Percentiles rank a stretch among this genome's conserved stretches.
Evolutionary conservation across 805 yeast species (phyloP).

Genomic region (Lachancea lanzarotensis): DNA sequence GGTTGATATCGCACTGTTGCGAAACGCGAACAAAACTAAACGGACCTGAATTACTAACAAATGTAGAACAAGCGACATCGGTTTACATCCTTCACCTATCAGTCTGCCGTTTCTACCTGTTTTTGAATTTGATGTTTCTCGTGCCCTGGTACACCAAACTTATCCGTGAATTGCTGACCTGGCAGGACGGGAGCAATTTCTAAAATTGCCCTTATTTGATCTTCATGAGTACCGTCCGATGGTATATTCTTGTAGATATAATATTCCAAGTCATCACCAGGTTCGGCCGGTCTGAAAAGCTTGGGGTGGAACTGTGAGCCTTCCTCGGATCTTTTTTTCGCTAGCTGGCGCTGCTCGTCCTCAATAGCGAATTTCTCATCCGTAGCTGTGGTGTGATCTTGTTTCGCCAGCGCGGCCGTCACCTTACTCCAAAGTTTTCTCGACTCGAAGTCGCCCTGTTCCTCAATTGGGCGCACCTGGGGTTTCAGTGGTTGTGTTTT

Average conservation of each 20-base stretch:
- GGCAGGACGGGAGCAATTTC: conserved; percentile 75
- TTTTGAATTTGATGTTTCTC: conserved; percentile 39
- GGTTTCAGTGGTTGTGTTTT: conserved; percentile 53
- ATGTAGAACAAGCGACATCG: neutral
- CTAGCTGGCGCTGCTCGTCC: conserved; percentile 69
- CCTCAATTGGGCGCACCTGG: conserved; percentile 64
- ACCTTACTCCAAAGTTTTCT: conserved; percentile 80
- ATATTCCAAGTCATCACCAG: conserved; percentile 51
- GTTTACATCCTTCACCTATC: neutral
- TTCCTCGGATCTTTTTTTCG: conserved; percentile 68
- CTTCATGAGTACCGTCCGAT: conserved; percentile 42
- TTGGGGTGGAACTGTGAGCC: conserved; percentile 79
- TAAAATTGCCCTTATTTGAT: conserved; percentile 49
- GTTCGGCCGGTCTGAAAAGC: conserved; percentile 50
- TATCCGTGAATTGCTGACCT: conserved; percentile 62
- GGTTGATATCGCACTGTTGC: neutral
- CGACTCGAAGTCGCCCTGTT: conserved; percentile 79
- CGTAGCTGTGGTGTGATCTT: conserved; percentile 81
- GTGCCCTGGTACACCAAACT: conserved; percentile 63
- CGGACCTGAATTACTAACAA: neutral
- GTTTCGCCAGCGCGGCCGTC: conserved; percentile 65
- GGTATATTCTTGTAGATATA: conserved; percentile 59
- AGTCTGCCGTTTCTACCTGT: conserved; percentile 3
- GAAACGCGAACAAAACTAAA: neutral
- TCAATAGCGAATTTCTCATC: conserved; percentile 84